Base-by-base conservation (phyloP, 139 green algal genomes). In the Tetratostichococcus sp. region DNA sequence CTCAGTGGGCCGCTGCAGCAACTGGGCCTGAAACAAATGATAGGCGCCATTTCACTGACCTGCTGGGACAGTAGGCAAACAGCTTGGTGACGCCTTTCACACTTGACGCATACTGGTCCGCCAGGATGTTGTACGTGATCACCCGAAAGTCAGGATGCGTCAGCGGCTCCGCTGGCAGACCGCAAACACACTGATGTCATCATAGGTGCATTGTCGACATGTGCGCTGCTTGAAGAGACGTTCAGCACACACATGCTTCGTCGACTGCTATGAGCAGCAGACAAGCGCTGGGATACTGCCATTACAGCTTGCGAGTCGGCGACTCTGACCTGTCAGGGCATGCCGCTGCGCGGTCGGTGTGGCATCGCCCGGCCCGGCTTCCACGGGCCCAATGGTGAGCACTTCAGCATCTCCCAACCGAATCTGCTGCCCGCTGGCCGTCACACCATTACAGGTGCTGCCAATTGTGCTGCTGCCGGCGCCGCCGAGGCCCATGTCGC, bases 51-150 rank as follows among this genome's bases (percentile, higher is more conserved):
- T 8, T 50, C 8, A 50, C 39, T 26, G 19, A 62, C 50, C 50
- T 62, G 11, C 50, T 62, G 25, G 85, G 83, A 79, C 87, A 94
- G 82, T 92, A 87, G 39, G 76, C 68, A 62, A 94, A 96, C 30
- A 96, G 85, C 23, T 91, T 77, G 28, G 86, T 81, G 75, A 90
- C 86, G 21, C 93, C 88, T 30, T 89, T 86, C 25, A 84, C 79
- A 22, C 79, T 90, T 5, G 85, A 82, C 0, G 91, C 89, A 69
- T 97, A 97, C 82, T 97, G 90, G 86, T 97, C 93, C 8, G 93
- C 93, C 70, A 97, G 81, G 68, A 97, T 90, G 89, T 97, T 97
- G 87, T 97, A 97, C 31, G 88, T 93, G 70, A 96, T 73, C 3
- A 95, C 79, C 0, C 93, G 78, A 25, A 97, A 80, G 17, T 66